Percentiles rank a stretch among this genome's conserved stretches.
These are phyloP conservation scores for Tricholoma flavovirens DNA, from an alignment of 768 basidiomycete species.

Conservation along the genomic window DNA sequence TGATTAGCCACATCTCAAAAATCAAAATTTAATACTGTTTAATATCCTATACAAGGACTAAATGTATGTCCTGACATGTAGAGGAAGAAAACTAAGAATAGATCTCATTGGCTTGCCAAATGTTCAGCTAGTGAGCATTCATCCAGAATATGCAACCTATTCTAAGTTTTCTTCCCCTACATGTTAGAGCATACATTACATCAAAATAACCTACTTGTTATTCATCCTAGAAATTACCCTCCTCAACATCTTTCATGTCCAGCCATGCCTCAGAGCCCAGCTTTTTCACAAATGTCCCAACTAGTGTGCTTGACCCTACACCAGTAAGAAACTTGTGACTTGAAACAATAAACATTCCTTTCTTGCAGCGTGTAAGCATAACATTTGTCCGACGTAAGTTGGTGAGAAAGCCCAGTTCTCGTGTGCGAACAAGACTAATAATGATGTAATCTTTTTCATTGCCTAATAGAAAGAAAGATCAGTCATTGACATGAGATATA, in stretches of 20 bases:
- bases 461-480: conserved; percentile 36
- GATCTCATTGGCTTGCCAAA: not conserved
- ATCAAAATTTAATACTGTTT: not conserved
- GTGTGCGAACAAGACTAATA: conserved; percentile 61
- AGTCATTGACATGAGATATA: conserved; percentile 5
- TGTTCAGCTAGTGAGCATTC: not conserved
- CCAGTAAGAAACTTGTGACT: conserved; percentile 56
- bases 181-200: conserved; percentile 10
- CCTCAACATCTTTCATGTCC: conserved; percentile 30
- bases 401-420: conserved; percentile 58
- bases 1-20: conserved; percentile 12
- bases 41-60: not conserved
- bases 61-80: conserved; percentile 2
- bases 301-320: conserved; percentile 41
- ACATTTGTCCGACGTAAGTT: conserved; percentile 75
- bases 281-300: conserved; percentile 35
- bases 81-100: conserved; percentile 5
- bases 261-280: conserved; percentile 37
- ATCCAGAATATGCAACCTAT: not conserved
- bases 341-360: conserved; percentile 70
- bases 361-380: conserved; percentile 79
- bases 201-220: not conserved
- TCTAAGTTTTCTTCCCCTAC: conserved; percentile 7
- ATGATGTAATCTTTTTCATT: conserved; percentile 81
- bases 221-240: conserved; percentile 24